phyloP scores from a whole-genome alignment of 352 stramenopile genomes.

The Globisporangium camurandrum region DNA sequence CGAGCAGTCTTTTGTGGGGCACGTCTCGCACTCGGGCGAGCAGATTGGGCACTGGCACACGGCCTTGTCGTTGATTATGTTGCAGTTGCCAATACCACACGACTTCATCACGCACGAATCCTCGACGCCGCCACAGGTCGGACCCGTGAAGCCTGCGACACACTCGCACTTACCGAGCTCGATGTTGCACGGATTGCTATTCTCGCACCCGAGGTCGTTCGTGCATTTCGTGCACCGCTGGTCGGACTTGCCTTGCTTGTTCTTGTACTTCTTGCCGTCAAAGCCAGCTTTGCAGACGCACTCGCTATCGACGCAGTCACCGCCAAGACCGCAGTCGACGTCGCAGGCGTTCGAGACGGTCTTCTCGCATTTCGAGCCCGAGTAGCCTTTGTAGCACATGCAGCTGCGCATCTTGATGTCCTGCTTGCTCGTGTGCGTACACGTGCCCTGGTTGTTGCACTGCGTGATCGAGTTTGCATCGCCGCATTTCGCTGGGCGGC shows the following conservation, averaged over 20 bases:
- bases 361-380: slow-evolving; percentile 36
- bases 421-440: slow-evolving; percentile 54
- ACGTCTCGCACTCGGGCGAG: slow-evolving; percentile 19
- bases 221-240: slow-evolving; percentile 26
- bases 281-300: slow-evolving; percentile 41
- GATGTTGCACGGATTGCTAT: slow-evolving; percentile 20
- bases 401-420: slow-evolving; percentile 44
- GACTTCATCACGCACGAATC: slow-evolving; percentile 23
- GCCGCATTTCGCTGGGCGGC: slow-evolving; percentile 24
- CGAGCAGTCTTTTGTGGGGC: slow-evolving; percentile 16
- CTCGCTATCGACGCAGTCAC: slow-evolving; percentile 30
- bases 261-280: slow-evolving; percentile 34
- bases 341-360: slow-evolving; percentile 35
- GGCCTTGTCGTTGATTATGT: slow-evolving; percentile 14
- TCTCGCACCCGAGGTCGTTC: slow-evolving; percentile 24
- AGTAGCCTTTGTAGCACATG: slow-evolving; percentile 42
- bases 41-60: slow-evolving; percentile 30
- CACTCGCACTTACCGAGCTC: slow-evolving; percentile 32
- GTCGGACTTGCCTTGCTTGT: slow-evolving; percentile 37
- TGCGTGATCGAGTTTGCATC: slow-evolving; percentile 14
- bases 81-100: slow-evolving; percentile 22
- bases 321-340: slow-evolving; percentile 41
- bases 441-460: slow-evolving; percentile 68
- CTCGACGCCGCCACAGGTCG: slow-evolving; percentile 37
- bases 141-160: slow-evolving; percentile 25